Evolutionary conservation across 2,329 filamentous ascomycete genomes (phyloP).

Genomic region (Colletotrichum spinosum): DNA sequence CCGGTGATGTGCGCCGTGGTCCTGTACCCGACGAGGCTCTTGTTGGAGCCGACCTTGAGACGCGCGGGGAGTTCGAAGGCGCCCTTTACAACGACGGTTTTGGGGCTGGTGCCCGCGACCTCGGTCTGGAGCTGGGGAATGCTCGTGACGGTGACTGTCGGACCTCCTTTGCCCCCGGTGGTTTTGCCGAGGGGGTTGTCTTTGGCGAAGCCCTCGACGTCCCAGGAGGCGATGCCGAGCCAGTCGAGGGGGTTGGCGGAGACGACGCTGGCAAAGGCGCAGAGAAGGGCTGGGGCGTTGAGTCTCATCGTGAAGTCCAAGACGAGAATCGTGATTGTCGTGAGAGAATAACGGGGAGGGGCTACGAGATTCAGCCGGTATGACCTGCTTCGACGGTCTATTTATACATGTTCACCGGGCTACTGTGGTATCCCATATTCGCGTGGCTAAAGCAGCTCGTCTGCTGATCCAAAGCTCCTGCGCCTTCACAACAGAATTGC

Average conservation of each 20-base stretch:
- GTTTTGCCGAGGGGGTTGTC: conserved; percentile 52
- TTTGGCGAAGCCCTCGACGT: conserved; percentile 42
- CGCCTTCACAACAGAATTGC: background rate
- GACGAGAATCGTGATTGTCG: background rate
- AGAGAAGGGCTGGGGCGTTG: conserved; percentile 13
- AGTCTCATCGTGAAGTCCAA: conserved; percentile 24
- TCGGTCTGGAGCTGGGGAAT: conserved; percentile 56
- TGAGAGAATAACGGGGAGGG: too few species aligned
- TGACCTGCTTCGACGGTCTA: background rate
- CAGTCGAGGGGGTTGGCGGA: conserved; percentile 37
- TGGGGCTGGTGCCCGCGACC: conserved; percentile 53
- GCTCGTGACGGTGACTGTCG: conserved; percentile 58
- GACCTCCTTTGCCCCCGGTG: conserved; percentile 56
- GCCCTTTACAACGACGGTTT: conserved; percentile 57
- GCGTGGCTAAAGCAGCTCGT: too few species aligned
- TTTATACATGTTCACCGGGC: background rate
- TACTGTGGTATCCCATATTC: too few species aligned
- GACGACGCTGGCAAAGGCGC: conserved; percentile 15
- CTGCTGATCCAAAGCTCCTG: background rate
- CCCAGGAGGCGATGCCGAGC: conserved; percentile 41
- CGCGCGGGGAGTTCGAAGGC: conserved; percentile 54
- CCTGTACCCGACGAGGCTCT: conserved; percentile 53
- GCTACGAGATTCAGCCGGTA: too few species aligned
- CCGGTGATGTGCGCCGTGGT: conserved; percentile 49
- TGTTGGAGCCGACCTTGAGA: conserved; percentile 58